Conservation (phyloP, 2,329 filamentous ascomycete genomes). For the Cryphonectria radicalis region DNA sequence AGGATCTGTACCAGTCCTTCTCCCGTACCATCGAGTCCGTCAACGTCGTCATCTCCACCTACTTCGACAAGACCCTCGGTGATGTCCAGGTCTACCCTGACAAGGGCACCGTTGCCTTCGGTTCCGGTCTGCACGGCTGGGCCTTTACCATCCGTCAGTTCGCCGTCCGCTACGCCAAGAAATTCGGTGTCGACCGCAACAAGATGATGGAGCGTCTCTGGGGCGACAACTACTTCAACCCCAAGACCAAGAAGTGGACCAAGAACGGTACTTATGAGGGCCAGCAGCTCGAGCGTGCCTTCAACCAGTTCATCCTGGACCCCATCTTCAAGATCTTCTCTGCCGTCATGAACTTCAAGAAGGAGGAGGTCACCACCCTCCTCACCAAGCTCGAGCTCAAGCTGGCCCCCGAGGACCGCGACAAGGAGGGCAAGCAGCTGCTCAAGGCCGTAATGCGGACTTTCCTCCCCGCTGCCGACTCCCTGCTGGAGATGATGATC, state of each 20-base stretch:
- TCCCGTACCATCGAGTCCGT: constrained; percentile 99
- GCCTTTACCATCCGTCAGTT: constrained; percentile 99
- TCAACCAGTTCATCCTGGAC: constrained; percentile 99
- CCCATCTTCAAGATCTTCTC: constrained; percentile 99
- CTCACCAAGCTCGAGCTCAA: constrained; percentile 95
- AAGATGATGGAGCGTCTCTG: constrained; percentile 99
- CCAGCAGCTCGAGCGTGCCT: constrained; percentile 92
- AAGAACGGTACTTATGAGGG: constrained; percentile 83
- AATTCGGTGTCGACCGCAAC: constrained; percentile 99
- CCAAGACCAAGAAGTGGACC: constrained; percentile 99
- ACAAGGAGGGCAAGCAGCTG: constrained; percentile 95
- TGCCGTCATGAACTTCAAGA: constrained; percentile 98
- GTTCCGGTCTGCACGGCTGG: constrained; percentile 99
- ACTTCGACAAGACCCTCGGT: constrained; percentile 95
- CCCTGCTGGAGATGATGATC: constrained; percentile 99
- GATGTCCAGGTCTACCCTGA: constrained; percentile 99
- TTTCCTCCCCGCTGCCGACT: constrained; percentile 97
- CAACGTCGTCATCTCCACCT: constrained; percentile 99
- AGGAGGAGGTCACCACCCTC: constrained; percentile 82
- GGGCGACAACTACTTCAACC: constrained; percentile 99
- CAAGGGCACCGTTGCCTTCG: constrained; percentile 97
- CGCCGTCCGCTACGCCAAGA: constrained; percentile 95
- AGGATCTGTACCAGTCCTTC: constrained; percentile 99
- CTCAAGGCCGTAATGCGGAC: constrained; percentile 99
- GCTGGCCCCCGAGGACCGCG: constrained; percentile 82